phyloP scores from a whole-genome alignment of 2,329 filamentous ascomycete genomes.

The Mycosphaerella sp. region DNA sequence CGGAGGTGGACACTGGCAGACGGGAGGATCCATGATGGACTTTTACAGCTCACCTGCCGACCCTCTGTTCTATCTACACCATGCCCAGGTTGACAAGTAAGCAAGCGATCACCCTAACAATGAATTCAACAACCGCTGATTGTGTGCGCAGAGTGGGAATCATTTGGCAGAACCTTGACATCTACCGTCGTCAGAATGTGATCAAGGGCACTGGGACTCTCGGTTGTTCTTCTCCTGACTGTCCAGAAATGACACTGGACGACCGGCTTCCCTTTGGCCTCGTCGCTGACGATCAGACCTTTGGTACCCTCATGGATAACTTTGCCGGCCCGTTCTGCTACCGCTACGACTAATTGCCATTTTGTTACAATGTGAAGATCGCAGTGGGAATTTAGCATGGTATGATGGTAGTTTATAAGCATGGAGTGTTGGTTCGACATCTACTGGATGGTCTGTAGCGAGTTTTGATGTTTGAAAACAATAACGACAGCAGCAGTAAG shows the following conservation, averaged over 20 bases:
- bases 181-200: slow-evolving; percentile 34
- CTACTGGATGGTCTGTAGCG: too few relatives aligned
- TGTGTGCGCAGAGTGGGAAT: slow-evolving; percentile 44
- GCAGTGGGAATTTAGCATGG: too few relatives aligned
- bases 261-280: slow-evolving; percentile 36
- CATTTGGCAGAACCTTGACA: slow-evolving; percentile 47
- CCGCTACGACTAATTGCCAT: slow-evolving; percentile 25
- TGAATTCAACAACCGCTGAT: slow-evolving; percentile 8
- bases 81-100: slow-evolving; percentile 38
- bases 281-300: slow-evolving; percentile 23
- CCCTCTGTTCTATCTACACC: slow-evolving; percentile 47
- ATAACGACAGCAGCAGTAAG: too few relatives aligned
- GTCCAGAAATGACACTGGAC: slow-evolving; percentile 42
- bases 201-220: slow-evolving; percentile 44
- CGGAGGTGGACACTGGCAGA: slow-evolving; percentile 45
- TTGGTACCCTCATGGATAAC: slow-evolving; percentile 31
- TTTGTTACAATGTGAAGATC: too few relatives aligned
- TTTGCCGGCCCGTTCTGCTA: slow-evolving; percentile 32
- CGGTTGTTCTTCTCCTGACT: slow-evolving; percentile 39
- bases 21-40: slow-evolving; percentile 44
- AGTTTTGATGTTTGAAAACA: too few relatives aligned
- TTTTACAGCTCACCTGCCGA: slow-evolving; percentile 43
- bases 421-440: too few relatives aligned
- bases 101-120: slow-evolving; percentile 8
- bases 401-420: too few relatives aligned